These are phyloP conservation scores for Penicillium sp. DNA, from an alignment of 2,329 filamentous ascomycete genomes.

Conservation along the genomic window DNA sequence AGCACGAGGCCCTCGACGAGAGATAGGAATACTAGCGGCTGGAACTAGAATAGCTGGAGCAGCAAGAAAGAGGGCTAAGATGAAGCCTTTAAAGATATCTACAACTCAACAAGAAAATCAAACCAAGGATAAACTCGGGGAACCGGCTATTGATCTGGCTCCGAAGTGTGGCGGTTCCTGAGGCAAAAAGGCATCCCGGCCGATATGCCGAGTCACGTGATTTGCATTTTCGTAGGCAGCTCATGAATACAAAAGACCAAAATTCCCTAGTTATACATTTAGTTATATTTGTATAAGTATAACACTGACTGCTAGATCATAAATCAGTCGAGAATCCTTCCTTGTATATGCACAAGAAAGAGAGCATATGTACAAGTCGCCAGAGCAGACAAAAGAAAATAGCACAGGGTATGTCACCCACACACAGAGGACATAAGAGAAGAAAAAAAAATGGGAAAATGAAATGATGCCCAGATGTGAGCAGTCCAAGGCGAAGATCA, in stretches of 20 bases:
- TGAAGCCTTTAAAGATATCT: conserved; percentile 3
- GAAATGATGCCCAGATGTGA: conserved; percentile 2
- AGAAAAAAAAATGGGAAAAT: conserved; percentile 16
- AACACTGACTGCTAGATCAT: conserved; percentile 4
- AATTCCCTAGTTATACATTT: neutral
- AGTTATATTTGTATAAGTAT: conserved; percentile 1
- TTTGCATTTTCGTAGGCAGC: conserved; percentile 9
- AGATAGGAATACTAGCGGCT: too few species aligned
- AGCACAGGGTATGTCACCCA: conserved; percentile 25
- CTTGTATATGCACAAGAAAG: conserved; percentile 38
- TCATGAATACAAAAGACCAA: neutral
- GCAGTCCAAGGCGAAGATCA: conserved; percentile 20
- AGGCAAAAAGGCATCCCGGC: conserved; percentile 32
- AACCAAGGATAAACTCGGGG: neutral
- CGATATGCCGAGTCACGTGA: conserved; percentile 35
- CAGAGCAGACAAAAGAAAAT: conserved; percentile 27
- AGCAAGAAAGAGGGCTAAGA: neutral
- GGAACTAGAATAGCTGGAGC: neutral
- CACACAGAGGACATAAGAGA: conserved; percentile 15
- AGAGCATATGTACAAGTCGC: conserved; percentile 42
- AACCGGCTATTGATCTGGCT: conserved; percentile 9
- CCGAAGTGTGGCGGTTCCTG: conserved; percentile 11
- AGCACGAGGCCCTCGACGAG: neutral
- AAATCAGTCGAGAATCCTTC: conserved; percentile 13
- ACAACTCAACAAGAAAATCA: conserved; percentile 3